Evolutionary conservation across 805 yeast genomes (phyloP), one percentile per base, ranked within the genome.

Genomic region (Nakazawaea molendinolei): DNA sequence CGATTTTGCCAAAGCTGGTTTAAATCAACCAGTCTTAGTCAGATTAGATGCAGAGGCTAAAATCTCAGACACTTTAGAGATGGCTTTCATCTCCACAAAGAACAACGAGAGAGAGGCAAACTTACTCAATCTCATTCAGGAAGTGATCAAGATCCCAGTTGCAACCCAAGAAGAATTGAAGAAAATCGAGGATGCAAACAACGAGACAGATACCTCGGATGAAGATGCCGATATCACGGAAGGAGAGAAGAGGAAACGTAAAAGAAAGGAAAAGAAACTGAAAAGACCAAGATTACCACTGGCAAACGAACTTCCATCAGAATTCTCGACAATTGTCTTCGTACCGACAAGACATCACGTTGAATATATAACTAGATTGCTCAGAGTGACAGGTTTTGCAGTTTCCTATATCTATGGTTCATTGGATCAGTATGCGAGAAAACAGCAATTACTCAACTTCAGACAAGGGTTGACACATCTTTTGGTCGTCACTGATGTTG

Each of bases 281-380:
- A 69, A 65, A 40, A 74, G 73, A 45, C 74, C 69, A 40, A 70
- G 76, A 46, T 62, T 80, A 30, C 90, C 95, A 5, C 73, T 79
- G 2, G 95, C 95, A 0, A 82, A 79, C 49, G 89, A 79, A 40
- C 61, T 90, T 42, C 96, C 97, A 1, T 80, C 95, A 3, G 78
- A 78, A 41, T 65, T 74, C 43, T 86, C 97, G 4, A 92, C 98
- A 1, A 87, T 92, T 47, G 72, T 92, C 3, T 92, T 92, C 50
- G 97, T 86, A 6, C 98, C 97, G 31, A 92, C 99, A 0, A 83
- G 87, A 61, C 98, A 92, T 61, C 98, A 92, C 60, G 98, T 92
- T 16, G 99, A 92, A 60, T 94, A 86, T 54, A 69, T 92, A 34
- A 67, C 90, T 4, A 66, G 65, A 3, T 55, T 92, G 40, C 63